Conservation (phyloP, 2,329 filamentous ascomycete genomes). For the Hypoxylon sp. region DNA sequence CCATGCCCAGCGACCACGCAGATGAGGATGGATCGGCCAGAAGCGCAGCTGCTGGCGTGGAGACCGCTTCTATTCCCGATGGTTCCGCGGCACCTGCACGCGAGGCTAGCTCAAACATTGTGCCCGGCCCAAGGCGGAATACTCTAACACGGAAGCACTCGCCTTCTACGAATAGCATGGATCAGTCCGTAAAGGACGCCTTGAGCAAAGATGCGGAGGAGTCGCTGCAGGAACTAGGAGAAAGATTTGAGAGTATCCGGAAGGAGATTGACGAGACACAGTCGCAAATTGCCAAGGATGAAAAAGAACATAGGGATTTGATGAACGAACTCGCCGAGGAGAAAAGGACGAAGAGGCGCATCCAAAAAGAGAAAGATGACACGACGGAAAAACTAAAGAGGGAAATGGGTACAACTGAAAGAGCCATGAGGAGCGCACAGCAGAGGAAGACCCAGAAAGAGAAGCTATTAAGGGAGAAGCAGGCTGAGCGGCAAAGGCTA, state of each 20-base stretch:
- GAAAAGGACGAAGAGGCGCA: constrained; percentile 81
- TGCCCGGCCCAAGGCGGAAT: constrained; percentile 66
- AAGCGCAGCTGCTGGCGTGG: constrained; percentile 67
- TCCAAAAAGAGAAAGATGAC: constrained; percentile 90
- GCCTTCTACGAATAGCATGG: constrained; percentile 73
- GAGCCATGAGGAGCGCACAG: constrained; percentile 83
- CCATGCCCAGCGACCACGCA: constrained; percentile 58
- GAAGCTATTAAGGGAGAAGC: constrained; percentile 75
- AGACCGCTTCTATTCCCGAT: constrained; percentile 73
- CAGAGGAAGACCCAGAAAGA: constrained; percentile 85
- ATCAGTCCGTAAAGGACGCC: constrained; percentile 63
- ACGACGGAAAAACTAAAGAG: constrained; percentile 86
- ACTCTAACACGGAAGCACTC: constrained; percentile 82
- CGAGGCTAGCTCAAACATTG: constrained; percentile 67
- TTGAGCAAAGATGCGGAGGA: constrained; percentile 69
- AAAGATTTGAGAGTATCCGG: constrained; percentile 82
- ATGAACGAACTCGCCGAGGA: constrained; percentile 79
- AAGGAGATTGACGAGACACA: constrained; percentile 86
- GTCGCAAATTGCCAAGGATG: constrained; percentile 77
- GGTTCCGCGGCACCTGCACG: constrained; percentile 71
- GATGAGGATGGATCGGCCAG: constrained; percentile 65
- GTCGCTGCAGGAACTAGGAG: constrained; percentile 82
- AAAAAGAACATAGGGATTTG: constrained; percentile 75
- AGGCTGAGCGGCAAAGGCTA: constrained; percentile 75
- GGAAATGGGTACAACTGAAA: constrained; percentile 83